Base-by-base conservation (phyloP, 441 rosid species). In the Croton setiger region DNA sequence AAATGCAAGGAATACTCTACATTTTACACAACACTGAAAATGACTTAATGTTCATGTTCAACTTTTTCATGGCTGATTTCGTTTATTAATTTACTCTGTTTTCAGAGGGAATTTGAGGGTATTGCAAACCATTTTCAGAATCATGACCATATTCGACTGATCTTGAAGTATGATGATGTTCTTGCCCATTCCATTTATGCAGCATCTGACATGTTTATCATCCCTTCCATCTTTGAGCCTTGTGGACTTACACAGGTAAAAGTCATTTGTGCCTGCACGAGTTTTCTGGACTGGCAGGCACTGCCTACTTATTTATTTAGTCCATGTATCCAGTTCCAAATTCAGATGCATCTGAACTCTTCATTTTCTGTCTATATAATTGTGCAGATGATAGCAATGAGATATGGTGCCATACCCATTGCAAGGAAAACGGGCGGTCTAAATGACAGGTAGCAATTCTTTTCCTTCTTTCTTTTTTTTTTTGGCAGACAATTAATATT, bases 201-300 rank as follows among this genome's bases (percentile, higher is more conserved):
- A 37, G 99, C 99, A 33, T 84, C 93, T 12, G 98, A 94, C 86
- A 69, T 94, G 85, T 81, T 94, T 73, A 90, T 92, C 76, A 88
- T 94, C 79, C 99, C 99, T 71, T 94, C 98, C 5, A 82, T 92
- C 72, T 92, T 94, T 67, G 99, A 94, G 83, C 99, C 99, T 76
- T 92, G 99, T 81, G 99, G 99, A 65, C 98, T 94, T 59, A 94
- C 99, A 67, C 99, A 94, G 98, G 99, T 92, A 82, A 20, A 41
- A 14, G 44, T 55, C 56, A 69, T 33, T 35, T 27, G 44, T 63
- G 53, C 59, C 77, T 41, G 9, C 33, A 63, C 44, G n/a, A 45
- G 72, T 68, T 4, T 48, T 76, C 64, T 66, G 20, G 57, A 70
- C 23, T 43, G 52, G 58, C 18, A 54, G 49, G 36, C 54, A 48